Base-by-base conservation (phyloP, 2,329 filamentous ascomycete genomes). In the Diplodia seriata region DNA sequence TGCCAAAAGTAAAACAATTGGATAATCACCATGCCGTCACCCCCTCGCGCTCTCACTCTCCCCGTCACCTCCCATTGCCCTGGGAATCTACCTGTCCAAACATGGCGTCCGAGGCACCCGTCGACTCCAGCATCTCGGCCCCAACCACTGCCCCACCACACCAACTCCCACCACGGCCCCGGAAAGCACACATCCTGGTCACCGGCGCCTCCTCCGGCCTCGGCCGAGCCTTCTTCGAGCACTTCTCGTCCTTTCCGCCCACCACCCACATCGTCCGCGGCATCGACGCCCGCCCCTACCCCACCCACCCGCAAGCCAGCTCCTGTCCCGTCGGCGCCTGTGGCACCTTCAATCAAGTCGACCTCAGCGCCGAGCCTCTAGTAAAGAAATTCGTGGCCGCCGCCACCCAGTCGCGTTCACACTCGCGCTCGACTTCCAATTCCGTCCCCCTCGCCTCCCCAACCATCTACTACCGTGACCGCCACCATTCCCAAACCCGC, bases 131-230 rank as follows among this genome's bases (percentile, higher is more conserved):
- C 18, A 20, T n/a, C 15, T 43, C 18, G 26, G 1, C 43, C 43
- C 9, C 47, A n/a, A 51, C 20, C 11, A 59, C 55, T 31, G 7
- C 36, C 36, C 1, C 20, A 43, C 36, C 20, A n/a, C 23, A 4
- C 18, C 31, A 20, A 14, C 66, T 23, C 68, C 72, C 62, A 68
- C 74, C 36, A 71, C 70, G 12, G 23, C 23, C 68, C 67, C 20
- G 1, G 5, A 1, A 63, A 51, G 20, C 56, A 5, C 67, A 72
- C 8, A 73, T 81, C 15, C 65, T 80, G 33, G 73, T 81, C 33
- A 74, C 78, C 6, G 79, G 79, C 36, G 78, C 79, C 2, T 77
- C 78, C 36, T 77, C 73, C 67, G 79, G 79, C n/a, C 70, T 81
- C 20, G 79, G 79, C 23, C 72, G 73, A 3, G 76, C 74, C 20